Conservation (phyloP, 768 basidiomycete genomes). For the Pleurotus tuber-regium region DNA sequence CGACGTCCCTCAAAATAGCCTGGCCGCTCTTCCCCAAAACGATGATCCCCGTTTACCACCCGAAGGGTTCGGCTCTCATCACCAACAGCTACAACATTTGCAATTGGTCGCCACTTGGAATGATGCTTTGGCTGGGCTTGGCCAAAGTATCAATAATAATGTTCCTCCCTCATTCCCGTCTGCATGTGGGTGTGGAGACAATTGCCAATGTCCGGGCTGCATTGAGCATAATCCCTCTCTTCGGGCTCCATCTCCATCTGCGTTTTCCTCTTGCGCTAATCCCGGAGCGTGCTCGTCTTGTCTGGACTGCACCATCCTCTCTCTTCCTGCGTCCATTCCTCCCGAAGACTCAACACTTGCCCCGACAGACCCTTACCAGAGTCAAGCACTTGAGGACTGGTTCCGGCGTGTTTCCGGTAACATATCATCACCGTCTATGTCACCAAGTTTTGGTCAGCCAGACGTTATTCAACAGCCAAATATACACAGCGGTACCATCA, state of each 20-base stretch:
- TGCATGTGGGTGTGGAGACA: conserved; percentile 60
- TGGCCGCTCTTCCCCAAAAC: conserved; percentile 21
- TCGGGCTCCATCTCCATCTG: conserved; percentile 28
- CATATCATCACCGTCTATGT: conserved; percentile 15
- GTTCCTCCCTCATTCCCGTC: conserved; percentile 36
- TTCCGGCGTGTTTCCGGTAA: conserved; percentile 48
- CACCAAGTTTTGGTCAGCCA: background rate
- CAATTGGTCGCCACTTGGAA: background rate
- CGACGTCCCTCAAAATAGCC: conserved; percentile 18
- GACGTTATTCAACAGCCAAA: background rate
- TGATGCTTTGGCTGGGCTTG: background rate
- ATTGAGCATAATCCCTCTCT: conserved; percentile 46
- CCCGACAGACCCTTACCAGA: conserved; percentile 39
- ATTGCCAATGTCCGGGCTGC: conserved; percentile 66
- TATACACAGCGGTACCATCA: conserved; percentile 2
- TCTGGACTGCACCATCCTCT: conserved; percentile 61
- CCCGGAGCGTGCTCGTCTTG: conserved; percentile 43
- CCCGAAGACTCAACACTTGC: conserved; percentile 36
- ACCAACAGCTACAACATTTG: conserved; percentile 29
- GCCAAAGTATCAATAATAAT: background rate
- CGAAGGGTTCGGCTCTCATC: conserved; percentile 23
- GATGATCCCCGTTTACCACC: conserved; percentile 27
- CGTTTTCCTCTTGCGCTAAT: conserved; percentile 35
- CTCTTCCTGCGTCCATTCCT: conserved; percentile 40
- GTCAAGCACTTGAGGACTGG: conserved; percentile 61